A percentile compares a stretch with the other conserved stretches of the same genome.
Evolutionary conservation across 352 stramenopile genomes (phyloP).

Genomic region (Phytophthora fragariae): DNA sequence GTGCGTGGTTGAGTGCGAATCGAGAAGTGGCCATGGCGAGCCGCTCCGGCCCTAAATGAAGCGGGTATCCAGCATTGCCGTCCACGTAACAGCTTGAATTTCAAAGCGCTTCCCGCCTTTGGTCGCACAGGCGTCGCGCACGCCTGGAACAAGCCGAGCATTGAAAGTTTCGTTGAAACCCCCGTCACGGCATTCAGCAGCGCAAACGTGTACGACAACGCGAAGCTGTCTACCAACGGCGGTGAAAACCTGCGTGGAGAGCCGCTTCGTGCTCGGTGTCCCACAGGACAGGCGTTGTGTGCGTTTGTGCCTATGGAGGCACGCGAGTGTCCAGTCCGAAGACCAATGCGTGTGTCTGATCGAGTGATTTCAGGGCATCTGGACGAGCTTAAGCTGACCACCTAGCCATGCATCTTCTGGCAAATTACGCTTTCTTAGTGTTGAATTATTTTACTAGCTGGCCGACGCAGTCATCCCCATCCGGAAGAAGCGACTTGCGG

Average conservation of each 20-base stretch:
- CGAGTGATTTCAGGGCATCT: not conserved
- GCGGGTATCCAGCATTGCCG: conserved; percentile 28
- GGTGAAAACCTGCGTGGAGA: not conserved
- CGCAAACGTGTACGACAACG: not conserved
- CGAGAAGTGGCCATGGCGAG: conserved; percentile 23
- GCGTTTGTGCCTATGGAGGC: not conserved
- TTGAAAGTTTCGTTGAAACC: conserved; percentile 19
- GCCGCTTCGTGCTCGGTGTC: not conserved
- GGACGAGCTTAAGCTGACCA: not conserved
- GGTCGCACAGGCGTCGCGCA: conserved; percentile 9
- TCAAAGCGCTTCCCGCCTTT: conserved; percentile 23
- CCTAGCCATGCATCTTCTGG: not conserved
- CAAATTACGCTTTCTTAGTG: conserved; percentile 15
- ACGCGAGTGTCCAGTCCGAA: conserved; percentile 3
- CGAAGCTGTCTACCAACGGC: not conserved
- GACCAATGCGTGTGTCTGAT: conserved; percentile 3
- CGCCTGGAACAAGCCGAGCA: conserved; percentile 18
- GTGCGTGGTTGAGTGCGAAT: conserved; percentile 27
- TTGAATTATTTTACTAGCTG: conserved; percentile 51
- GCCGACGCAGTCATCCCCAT: conserved; percentile 64
- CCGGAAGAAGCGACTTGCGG: conserved; percentile 49
- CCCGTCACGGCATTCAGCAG: not conserved
- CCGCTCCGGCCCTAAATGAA: conserved; percentile 6
- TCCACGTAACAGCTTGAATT: conserved; percentile 33
- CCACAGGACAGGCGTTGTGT: conserved; percentile 1